Base-by-base conservation (phyloP, 2,329 filamentous ascomycete species). In the Chaetomium olivaceum region DNA sequence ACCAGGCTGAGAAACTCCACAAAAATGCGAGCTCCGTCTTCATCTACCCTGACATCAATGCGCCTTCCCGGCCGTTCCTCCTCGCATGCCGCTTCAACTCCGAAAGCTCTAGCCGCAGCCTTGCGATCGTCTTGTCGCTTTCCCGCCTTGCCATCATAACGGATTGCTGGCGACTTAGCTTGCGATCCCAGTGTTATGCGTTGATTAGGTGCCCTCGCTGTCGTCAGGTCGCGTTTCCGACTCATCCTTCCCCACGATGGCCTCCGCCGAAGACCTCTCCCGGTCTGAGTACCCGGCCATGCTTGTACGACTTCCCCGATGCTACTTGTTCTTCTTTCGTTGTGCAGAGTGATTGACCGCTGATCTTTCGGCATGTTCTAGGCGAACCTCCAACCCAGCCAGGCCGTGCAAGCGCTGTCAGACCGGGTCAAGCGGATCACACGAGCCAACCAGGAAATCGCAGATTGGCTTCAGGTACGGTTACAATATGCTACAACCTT, bases 391-490 rank as follows among this genome's bases (percentile, higher is more conserved):
- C 88, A 91, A 77, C 94, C 95, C 29, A 81, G 81, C 71, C 92
- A 95, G 80, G 93, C 95, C 67, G 91, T 93, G 48, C 85, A 87
- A 62, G 86, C 92, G 66, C 86, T 98, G 73, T 91, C 89, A 78
- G 93, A 97, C 73, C 91, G 95, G 74, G 87, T 98, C 72, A 91
- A 91, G 78, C 87, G 92, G 78, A 94, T 98, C 76, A 87, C 86
- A 73, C 92, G 89, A 77, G 81, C 96, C 80, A 97, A 99, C 79
- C 80, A 83, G 72, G 92, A 97, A 76, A 92, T 99, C 74, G 94
- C 94, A 77, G 94, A 98, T 80, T 99, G 94, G 92, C 85, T 99
- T 68, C 91, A 94, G 89, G 93, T 97, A 87, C 79, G 80, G 71
- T 64, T 58, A 39, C 11, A 16, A 43, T 19, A 58, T 25, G 14